Evolutionary conservation across 108 stramenopile species (phyloP).

Genomic region (Cylindrotheca closterium): DNA sequence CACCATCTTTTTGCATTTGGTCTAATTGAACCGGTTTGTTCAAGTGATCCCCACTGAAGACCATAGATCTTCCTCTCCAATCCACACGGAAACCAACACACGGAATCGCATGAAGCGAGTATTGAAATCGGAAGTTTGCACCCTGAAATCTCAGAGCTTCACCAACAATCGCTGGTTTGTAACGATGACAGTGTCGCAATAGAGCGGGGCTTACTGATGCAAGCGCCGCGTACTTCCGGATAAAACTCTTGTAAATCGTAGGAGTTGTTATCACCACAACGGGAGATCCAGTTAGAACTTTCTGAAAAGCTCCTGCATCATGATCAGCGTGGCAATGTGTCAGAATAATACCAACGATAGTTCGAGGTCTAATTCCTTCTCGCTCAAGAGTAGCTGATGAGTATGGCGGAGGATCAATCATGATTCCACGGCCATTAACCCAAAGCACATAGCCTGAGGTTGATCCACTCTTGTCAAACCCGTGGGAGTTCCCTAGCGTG

Average conservation of each 20-base stretch:
- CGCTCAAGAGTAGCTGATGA: slow-evolving; percentile 83
- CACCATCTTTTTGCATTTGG: slow-evolving; percentile 64
- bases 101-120: slow-evolving; percentile 91
- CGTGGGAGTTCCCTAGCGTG: slow-evolving; percentile 91
- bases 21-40: slow-evolving; percentile 80
- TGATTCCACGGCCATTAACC: slow-evolving; percentile 93
- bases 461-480: slow-evolving; percentile 92
- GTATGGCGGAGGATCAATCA: slow-evolving; percentile 96
- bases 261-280: slow-evolving; percentile 90
- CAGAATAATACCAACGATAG: slow-evolving; percentile 90
- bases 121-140: slow-evolving; percentile 87
- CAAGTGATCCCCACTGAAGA: slow-evolving; percentile 92
- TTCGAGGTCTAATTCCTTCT: slow-evolving; percentile 84
- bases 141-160: slow-evolving; percentile 85
- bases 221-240: slow-evolving; percentile 92
- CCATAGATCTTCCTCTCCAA: slow-evolving; percentile 87
- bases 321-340: slow-evolving; percentile 96
- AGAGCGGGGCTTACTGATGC: slow-evolving; percentile 80
- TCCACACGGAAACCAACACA: slow-evolving; percentile 91
- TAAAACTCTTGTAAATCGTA: slow-evolving; percentile 94
- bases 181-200: slow-evolving; percentile 79
- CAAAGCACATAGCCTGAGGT: slow-evolving; percentile 93
- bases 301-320: slow-evolving; percentile 95
- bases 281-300: slow-evolving; percentile 85
- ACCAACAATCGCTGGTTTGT: slow-evolving; percentile 88